Evolutionary conservation across 495 filamentous ascomycete genomes (phyloP), one percentile per base, ranked within the genome.

Genomic region (Trichoderma erinaceum): DNA sequence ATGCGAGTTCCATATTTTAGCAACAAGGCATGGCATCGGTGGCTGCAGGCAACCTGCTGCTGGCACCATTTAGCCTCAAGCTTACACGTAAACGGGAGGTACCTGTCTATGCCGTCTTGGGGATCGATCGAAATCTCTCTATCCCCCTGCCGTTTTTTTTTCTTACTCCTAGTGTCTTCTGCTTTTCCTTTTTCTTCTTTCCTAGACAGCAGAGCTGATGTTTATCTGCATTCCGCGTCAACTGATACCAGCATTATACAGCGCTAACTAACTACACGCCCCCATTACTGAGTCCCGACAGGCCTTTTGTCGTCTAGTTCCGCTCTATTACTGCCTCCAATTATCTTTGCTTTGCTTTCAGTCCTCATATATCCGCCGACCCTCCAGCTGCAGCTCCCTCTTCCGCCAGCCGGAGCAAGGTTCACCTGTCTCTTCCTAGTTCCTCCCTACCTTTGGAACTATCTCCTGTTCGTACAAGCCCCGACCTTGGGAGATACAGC

Each of bases 321-420:
- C 35, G 35, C 35, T 38, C 35, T 38, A 15, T n/a, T 4, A 48
- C 44, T 48, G 44, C 13, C 44, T 16, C 15, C 44, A 15, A 13
- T 16, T 0, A 48, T 48, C 44, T 11, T 48, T n/a, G 44, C 44
- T 15, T 3, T n/a, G 44, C 44, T n/a, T 48, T n/a, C 12, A 4
- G 13, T 48, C 44, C 44, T 48, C 44, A 16, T 48, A 16, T 16
- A 6, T 48, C 44, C 44, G 44, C 44, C 13, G 44, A 38, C 35
- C 35, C 35, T 38, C 35, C 44, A 15, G 43, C 48, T 52, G 4
- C 15, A 21, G 23, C 21, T 21, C 50, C 50, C 50, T 4, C 50
- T n/a, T 56, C 50, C 50, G 50, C 50, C 50, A 56, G 50, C 50
- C 50, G 50, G 50, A 56, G 50, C 50, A n/a, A n/a, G 10, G 15